Percentiles rank a stretch among this genome's conserved stretches.
Evolutionary conservation across 23 red algal species (phyloP).

Genomic region (Cyanidiococcus yangmingshanensis): DNA sequence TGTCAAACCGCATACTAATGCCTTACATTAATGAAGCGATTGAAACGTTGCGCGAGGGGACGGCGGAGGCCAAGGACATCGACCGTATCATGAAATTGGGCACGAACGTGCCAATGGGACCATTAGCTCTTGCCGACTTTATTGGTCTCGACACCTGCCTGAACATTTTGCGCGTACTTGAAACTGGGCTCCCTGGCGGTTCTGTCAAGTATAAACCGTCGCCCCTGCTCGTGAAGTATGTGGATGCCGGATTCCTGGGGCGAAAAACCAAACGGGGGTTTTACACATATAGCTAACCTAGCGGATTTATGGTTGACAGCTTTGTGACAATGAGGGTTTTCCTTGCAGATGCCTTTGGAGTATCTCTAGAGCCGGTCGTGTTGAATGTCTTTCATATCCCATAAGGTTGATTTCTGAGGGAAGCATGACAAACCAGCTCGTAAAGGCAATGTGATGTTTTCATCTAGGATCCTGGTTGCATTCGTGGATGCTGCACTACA

Average conservation of each 20-base stretch:
- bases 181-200: constrained; percentile 24
- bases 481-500: too few relatives aligned
- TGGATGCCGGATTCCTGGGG: constrained; percentile 35
- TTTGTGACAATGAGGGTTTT: too few relatives aligned
- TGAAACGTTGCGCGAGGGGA: constrained; percentile 23
- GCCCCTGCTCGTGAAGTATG: constrained; percentile 31
- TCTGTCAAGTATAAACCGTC: constrained; percentile 28
- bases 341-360: too few relatives aligned
- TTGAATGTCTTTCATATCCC: too few relatives aligned
- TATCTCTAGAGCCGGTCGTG: neutral
- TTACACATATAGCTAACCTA: constrained; percentile 34
- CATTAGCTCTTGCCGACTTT: constrained; percentile 47
- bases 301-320: too few relatives aligned
- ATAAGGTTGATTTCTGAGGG: too few relatives aligned
- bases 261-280: constrained; percentile 39
- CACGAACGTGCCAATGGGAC: constrained; percentile 39
- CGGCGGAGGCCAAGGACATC: constrained; percentile 29
- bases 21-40: constrained; percentile 63
- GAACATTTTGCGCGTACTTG: constrained; percentile 41
- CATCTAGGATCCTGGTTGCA: too few relatives aligned
- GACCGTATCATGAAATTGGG: constrained; percentile 36
- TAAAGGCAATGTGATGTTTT: too few relatives aligned
- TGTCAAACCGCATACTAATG: constrained; percentile 51
- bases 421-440: too few relatives aligned
- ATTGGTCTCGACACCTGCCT: constrained; percentile 57